Base-by-base conservation (phyloP, 306 rosid species). In the Hippophae rhamnoides region DNA sequence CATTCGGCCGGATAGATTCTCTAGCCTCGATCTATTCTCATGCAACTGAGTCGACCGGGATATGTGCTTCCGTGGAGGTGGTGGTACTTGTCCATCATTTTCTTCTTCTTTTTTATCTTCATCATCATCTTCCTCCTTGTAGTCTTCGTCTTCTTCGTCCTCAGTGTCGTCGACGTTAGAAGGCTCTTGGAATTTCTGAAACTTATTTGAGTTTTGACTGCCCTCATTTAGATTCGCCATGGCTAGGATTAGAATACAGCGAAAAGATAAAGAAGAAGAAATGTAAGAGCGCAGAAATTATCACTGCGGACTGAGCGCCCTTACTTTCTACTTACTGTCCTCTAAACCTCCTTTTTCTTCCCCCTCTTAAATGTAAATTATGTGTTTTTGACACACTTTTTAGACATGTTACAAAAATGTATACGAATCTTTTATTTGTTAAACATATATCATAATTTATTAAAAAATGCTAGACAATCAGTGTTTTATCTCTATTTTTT, bases 1-100 rank as follows among this genome's bases (percentile, higher is more conserved):
- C 78, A 93, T 62, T 61, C 94, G 83, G 23, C 66, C 82, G 31
- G 81, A 49, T 38, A 93, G 81, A 42, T 62, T 70, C 58, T 89
- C 83, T 0, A 82, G 58, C 61, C 77, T 86, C 61, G 71, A 79
- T 62, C 68, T 79, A 56, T 76, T 79, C 59, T 74, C 78, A 18
- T 69, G 78, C 47, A 88, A 18, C 38, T 54, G 63, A 3, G 88
- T 64, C 47, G 74, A 66, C 60, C 53, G 62, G 23, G 86, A 69
- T 58, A 57, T 73, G 6, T 57, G 64, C 46, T 63, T 76, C 47
- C 50, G 69, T 1, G 7, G 67, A 69, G 3, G 64, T 9, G 65
- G 63, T 6, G 62, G 76, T 44, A 68, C 78, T 9, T 54, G 66
- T 14, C 67, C 71, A 0, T 68, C 76, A 0, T 71, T 77, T 1